Percentiles rank a stretch among this genome's conserved stretches.
Evolutionary conservation across 2,329 filamentous ascomycete genomes (phyloP).

Genomic region (Tolypocladium inflatum): DNA sequence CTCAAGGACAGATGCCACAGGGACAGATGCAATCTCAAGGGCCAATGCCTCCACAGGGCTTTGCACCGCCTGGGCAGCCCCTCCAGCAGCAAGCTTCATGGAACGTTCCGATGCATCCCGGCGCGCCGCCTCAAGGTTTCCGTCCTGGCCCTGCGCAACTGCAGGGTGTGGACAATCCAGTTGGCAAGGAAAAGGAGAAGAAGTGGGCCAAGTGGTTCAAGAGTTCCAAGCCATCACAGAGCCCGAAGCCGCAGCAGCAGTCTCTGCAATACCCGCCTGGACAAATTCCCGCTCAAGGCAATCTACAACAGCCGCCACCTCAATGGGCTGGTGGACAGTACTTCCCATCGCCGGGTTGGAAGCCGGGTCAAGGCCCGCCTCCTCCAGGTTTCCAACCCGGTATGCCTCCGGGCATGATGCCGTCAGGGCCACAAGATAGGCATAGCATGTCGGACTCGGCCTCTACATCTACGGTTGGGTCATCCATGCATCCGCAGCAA

Average conservation of each 20-base stretch:
- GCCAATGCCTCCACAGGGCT: background rate
- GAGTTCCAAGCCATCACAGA: slow-evolving; percentile 8
- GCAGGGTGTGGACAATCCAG: background rate
- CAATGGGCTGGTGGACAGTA: slow-evolving; percentile 2
- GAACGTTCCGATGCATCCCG: background rate
- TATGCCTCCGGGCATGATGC: slow-evolving; percentile 1
- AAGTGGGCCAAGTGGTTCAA: slow-evolving; percentile 21
- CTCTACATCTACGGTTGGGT: background rate
- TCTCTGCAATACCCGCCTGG: background rate
- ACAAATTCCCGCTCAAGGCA: background rate
- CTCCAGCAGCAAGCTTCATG: background rate
- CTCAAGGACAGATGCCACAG: background rate
- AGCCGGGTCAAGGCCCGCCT: slow-evolving; percentile 2
- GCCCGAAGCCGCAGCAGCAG: slow-evolving; percentile 2
- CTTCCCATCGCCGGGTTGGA: slow-evolving; percentile 1
- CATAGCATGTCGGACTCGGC: slow-evolving; percentile 1
- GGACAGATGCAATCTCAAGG: background rate
- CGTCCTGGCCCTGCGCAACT: background rate
- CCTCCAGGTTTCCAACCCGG: background rate
- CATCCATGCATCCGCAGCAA: background rate
- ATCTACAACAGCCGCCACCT: slow-evolving; percentile 1
- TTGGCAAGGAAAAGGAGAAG: slow-evolving; percentile 13
- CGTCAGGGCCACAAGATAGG: background rate
- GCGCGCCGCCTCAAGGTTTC: background rate
- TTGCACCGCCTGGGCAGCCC: background rate